Base-by-base conservation (phyloP, 768 basidiomycete species). In the Boletus reticulatus region DNA sequence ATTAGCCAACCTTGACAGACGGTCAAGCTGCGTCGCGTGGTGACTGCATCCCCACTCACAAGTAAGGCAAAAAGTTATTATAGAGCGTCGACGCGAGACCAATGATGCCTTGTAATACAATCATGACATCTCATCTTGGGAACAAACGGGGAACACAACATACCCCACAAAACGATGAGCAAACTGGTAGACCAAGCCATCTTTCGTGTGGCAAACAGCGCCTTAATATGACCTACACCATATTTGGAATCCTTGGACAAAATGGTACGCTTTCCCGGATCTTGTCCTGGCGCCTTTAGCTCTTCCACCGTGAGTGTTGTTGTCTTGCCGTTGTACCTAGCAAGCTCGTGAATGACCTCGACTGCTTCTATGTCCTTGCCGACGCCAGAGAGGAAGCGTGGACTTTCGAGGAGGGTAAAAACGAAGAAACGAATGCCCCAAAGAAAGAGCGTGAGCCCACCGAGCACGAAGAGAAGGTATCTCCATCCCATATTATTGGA, bases 71-170 rank as follows among this genome's bases (percentile, higher is more conserved):
- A 67, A 81, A 80, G 50, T 71, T 76, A 60, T 82, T 79, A 59
- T 82, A 85, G 66, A 91, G 72, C 3, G 88, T 88, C 55, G 84
- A 87, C 0, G 85, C 87, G 17, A 91, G 78, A 5, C 88, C 89
- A 52, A 91, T 90, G 32, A 88, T 72, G 1, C 84, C 88, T 88
- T 56, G 49, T 4, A 63, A 39, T 41, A 48, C 24, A 29, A 42
- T 39, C 19, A 20, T 24, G 27, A 13, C 11, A 6, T 48, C 34
- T n/a, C 17, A 8, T 29, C 27, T 29, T 29, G 29, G 5, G 29
- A 11, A 48, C 24, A 10, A 49, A 7, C 7, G 7, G 11, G 19
- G 38, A 24, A 24, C 0, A 6, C n/a, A 10, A 70, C 79, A 74
- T 46, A 85, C 72, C 63, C 79, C 74, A 68, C 3, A 80, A 57